Conservation (phyloP, 2,329 filamentous ascomycete genomes). For the Chaetomiaceae sp. region DNA sequence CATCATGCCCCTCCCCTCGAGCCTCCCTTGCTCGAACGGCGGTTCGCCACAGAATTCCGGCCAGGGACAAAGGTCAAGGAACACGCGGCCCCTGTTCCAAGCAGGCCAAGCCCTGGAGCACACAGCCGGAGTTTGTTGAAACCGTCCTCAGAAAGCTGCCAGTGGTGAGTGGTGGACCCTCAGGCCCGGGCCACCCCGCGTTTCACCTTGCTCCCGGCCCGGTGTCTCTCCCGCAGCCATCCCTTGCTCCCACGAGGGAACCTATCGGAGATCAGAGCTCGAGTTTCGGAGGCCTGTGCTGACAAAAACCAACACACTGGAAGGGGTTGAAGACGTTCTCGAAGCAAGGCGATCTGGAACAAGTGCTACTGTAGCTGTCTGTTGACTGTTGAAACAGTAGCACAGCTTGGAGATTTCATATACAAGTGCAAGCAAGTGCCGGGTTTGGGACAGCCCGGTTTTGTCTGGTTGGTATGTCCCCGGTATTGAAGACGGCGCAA, state of each 20-base stretch:
- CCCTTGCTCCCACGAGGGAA: background rate
- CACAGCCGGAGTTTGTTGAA: slow-evolving; percentile 10
- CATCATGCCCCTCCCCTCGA: background rate
- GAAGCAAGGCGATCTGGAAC: too few relatives aligned
- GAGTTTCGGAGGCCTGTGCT: background rate
- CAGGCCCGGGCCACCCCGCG: slow-evolving; percentile 15
- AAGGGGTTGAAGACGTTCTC: too few relatives aligned
- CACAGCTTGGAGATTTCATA: background rate
- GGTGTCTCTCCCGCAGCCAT: slow-evolving; percentile 11
- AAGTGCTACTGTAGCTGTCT: too few relatives aligned
- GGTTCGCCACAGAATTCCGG: slow-evolving; percentile 4
- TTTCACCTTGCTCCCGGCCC: slow-evolving; percentile 21
- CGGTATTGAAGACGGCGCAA: background rate
- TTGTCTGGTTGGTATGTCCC: background rate
- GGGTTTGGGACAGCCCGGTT: background rate
- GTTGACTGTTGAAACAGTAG: too few relatives aligned
- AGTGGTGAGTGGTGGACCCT: too few relatives aligned
- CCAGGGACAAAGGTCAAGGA: too few relatives aligned
- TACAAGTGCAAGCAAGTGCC: background rate
- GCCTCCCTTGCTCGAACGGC: background rate
- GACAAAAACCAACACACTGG: background rate
- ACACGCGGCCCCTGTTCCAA: background rate
- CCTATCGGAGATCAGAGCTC: background rate
- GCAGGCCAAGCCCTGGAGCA: slow-evolving; percentile 7
- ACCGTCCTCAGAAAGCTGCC: too few relatives aligned